Evolutionary conservation across 2,329 filamentous ascomycete genomes (phyloP).

Genomic region (Thelonectria rubi): DNA sequence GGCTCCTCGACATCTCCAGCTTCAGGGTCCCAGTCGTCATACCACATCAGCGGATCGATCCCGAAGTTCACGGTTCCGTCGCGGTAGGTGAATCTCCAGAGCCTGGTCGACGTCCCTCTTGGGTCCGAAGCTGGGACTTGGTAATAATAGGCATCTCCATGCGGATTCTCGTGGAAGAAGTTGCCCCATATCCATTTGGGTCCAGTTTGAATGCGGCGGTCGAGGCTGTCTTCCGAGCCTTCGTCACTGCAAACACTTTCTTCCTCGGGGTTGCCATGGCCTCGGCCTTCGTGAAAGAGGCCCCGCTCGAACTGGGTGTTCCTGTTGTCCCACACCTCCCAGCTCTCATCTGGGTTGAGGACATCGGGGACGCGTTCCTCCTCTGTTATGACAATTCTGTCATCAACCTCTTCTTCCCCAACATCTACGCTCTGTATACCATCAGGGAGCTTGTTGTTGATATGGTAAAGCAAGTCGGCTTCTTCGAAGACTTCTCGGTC

Average conservation of each 20-base stretch:
- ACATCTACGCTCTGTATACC: no score
- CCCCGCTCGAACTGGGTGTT: background rate
- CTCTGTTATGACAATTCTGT: no score
- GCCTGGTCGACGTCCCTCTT: background rate
- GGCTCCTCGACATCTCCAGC: constrained; percentile 7
- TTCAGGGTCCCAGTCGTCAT: background rate
- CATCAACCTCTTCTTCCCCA: no score
- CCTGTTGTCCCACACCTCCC: no score
- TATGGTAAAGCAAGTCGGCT: background rate
- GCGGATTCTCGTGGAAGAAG: background rate
- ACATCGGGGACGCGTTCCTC: no score
- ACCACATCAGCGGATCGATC: background rate
- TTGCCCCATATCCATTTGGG: constrained; percentile 4
- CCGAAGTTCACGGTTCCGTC: background rate
- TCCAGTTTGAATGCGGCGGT: background rate
- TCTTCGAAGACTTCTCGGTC: background rate
- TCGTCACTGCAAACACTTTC: background rate
- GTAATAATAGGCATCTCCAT: background rate
- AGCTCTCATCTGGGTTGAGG: no score
- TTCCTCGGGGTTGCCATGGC: background rate
- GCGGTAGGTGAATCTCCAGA: constrained; percentile 4
- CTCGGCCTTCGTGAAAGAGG: background rate
- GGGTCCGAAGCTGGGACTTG: background rate
- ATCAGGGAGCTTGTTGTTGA: background rate
- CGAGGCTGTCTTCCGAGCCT: background rate